Evolutionary conservation across 2,329 filamentous ascomycete genomes (phyloP).

Genomic region (Parascedosporium putredinis): DNA sequence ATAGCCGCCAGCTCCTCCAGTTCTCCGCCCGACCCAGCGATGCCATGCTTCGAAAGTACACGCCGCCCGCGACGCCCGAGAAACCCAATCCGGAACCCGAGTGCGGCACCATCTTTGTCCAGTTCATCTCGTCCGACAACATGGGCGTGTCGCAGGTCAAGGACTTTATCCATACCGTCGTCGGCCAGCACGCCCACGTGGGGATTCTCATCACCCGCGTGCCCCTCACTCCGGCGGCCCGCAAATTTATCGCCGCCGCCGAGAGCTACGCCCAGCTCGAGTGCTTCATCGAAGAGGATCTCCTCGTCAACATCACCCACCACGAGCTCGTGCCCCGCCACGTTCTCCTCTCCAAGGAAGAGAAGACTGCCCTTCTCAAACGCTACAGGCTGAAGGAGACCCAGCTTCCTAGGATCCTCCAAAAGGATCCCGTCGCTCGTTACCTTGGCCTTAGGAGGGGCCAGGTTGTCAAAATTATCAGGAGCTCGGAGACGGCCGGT

Average conservation of each 20-base stretch:
- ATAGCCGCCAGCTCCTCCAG: slow-evolving; percentile 71
- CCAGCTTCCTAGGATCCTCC: slow-evolving; percentile 84
- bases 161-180: slow-evolving; percentile 73
- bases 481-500: slow-evolving; percentile 89
- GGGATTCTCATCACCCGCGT: slow-evolving; percentile 84
- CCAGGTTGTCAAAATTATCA: slow-evolving; percentile 97
- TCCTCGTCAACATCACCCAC: slow-evolving; percentile 95
- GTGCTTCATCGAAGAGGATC: slow-evolving; percentile 89
- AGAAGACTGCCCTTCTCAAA: slow-evolving; percentile 77
- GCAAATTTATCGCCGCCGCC: slow-evolving; percentile 74
- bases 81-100: slow-evolving; percentile 63
- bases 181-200: slow-evolving; percentile 71
- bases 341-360: slow-evolving; percentile 77
- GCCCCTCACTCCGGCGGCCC: slow-evolving; percentile 72
- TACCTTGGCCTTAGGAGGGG: slow-evolving; percentile 85
- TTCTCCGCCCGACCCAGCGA: slow-evolving; percentile 81
- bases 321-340: slow-evolving; percentile 95
- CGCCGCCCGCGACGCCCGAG: slow-evolving; percentile 55
- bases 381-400: slow-evolving; percentile 95
- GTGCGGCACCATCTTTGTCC: slow-evolving; percentile 83
- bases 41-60: slow-evolving; percentile 77
- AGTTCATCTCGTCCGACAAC: slow-evolving; percentile 72
- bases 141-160: slow-evolving; percentile 92
- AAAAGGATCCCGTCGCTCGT: slow-evolving; percentile 82
- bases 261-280: slow-evolving; percentile 73